phyloP scores from a whole-genome alignment of 148 eudicot species.

The Rhododendron ferrugineum region DNA sequence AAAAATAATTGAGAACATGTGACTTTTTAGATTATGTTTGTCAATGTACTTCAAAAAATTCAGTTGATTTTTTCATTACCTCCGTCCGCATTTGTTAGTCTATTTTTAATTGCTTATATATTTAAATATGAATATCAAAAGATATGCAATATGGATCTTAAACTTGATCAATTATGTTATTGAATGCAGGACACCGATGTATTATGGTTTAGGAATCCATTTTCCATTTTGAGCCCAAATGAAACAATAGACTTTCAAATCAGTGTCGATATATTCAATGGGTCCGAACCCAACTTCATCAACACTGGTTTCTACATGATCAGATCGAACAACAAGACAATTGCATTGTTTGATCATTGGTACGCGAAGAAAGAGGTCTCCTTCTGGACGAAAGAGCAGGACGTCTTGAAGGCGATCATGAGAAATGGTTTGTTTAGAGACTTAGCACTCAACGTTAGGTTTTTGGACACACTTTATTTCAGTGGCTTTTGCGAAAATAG shows the following conservation, averaged over 20 bases:
- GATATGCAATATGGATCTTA: too few species aligned
- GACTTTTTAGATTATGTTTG: too few species aligned
- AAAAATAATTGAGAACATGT: too few species aligned
- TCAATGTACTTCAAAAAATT: too few species aligned
- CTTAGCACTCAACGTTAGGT: slow-evolving; percentile 28
- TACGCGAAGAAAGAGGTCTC: slow-evolving; percentile 40
- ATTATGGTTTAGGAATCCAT: slow-evolving; percentile 69
- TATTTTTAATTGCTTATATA: too few species aligned
- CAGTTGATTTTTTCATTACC: too few species aligned
- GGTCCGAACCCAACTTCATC: slow-evolving; percentile 36
- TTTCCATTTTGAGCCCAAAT: slow-evolving; percentile 25
- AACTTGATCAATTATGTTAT: too few species aligned
- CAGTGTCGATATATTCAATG: slow-evolving; percentile 28
- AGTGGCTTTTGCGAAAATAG: slow-evolving; percentile 67
- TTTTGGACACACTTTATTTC: slow-evolving; percentile 47
- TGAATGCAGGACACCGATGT: slow-evolving; percentile 55
- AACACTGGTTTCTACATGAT: slow-evolving; percentile 81
- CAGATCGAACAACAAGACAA: slow-evolving; percentile 56
- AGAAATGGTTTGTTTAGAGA: slow-evolving; percentile 19
- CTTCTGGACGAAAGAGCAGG: slow-evolving; percentile 64
- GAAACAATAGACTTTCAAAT: slow-evolving; percentile 41
- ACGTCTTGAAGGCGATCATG: slow-evolving; percentile 38
- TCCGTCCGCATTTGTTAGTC: too few species aligned
- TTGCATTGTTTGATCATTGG: slow-evolving; percentile 51
- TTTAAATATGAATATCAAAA: too few species aligned